Percentiles rank a stretch among this genome's conserved stretches.
Evolutionary conservation across 768 basidiomycete species (phyloP).

Genomic region (Vararia minispora): DNA sequence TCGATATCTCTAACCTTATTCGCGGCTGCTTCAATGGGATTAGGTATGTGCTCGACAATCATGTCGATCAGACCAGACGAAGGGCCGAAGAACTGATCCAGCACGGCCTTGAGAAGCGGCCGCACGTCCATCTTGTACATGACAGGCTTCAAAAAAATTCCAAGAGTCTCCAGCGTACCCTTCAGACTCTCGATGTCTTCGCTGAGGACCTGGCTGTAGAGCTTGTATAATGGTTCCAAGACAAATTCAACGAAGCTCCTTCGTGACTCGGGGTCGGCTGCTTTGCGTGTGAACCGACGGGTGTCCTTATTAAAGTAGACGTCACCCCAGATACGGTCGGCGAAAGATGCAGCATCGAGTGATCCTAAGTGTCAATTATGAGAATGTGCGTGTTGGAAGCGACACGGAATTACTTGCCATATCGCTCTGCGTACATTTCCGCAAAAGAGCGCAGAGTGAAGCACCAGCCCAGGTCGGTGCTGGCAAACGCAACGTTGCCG

Average conservation of each 20-base stretch:
- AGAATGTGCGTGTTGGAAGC: background rate
- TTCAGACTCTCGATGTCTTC: conserved; percentile 87
- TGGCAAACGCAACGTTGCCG: conserved; percentile 96
- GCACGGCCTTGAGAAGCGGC: conserved; percentile 84
- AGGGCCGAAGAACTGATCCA: conserved; percentile 94
- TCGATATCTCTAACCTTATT: conserved; percentile 53
- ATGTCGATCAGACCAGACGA: conserved; percentile 87
- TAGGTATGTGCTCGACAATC: conserved; percentile 83
- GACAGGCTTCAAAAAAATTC: conserved; percentile 80
- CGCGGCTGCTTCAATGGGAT: conserved; percentile 48
- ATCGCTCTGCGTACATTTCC: conserved; percentile 91
- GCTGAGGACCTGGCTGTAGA: conserved; percentile 91
- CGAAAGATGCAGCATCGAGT: conserved; percentile 77
- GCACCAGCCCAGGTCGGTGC: conserved; percentile 95
- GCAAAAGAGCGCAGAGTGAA: conserved; percentile 93
- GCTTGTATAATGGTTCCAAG: conserved; percentile 91
- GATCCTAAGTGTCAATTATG: conserved; percentile 33
- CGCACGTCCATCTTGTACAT: conserved; percentile 99
- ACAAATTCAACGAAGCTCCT: conserved; percentile 95
- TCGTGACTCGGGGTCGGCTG: conserved; percentile 62
- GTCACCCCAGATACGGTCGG: conserved; percentile 93
- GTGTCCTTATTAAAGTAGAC: conserved; percentile 84
- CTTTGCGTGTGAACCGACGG: conserved; percentile 85
- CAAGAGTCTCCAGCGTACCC: conserved; percentile 62
- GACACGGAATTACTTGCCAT: conserved; percentile 37